Conservation (phyloP, 371 early-diverging fungal species). For the Zychaea mexicana region DNA sequence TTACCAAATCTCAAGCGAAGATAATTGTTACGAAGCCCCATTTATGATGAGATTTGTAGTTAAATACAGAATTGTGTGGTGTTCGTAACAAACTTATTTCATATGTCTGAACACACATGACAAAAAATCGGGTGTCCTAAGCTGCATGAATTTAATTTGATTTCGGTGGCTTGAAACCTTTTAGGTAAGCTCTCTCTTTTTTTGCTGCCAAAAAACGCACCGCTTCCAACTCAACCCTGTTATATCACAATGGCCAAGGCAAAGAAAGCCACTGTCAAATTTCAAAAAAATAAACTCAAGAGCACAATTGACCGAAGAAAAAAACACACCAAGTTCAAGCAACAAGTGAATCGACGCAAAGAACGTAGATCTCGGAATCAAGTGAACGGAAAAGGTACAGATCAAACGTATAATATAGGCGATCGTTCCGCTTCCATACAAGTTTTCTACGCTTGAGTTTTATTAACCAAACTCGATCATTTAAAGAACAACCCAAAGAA, state of each 20-base stretch:
- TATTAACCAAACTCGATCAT: not conserved
- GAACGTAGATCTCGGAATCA: constrained; percentile 27
- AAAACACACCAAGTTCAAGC: constrained; percentile 68
- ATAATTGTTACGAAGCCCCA: too few relatives aligned
- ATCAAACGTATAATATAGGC: too few relatives aligned
- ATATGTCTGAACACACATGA: too few relatives aligned
- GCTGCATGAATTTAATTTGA: too few relatives aligned
- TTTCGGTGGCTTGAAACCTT: too few relatives aligned
- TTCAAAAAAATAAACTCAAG: constrained; percentile 83
- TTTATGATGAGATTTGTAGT: too few relatives aligned
- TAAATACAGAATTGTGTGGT: too few relatives aligned
- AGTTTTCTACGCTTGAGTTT: not conserved
- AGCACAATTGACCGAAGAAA: constrained; percentile 67
- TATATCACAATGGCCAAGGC: constrained; percentile 56
- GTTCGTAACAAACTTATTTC: too few relatives aligned
- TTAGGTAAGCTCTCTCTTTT: not conserved
- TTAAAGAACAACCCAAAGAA: not conserved
- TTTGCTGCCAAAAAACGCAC: not conserved
- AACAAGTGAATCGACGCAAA: constrained; percentile 56
- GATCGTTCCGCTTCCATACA: too few relatives aligned
- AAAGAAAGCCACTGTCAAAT: constrained; percentile 87
- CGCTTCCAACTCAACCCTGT: too few relatives aligned
- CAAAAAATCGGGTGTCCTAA: too few relatives aligned
- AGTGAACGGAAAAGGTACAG: constrained; percentile 20
- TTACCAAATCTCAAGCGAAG: too few relatives aligned